Percentiles rank a stretch among this genome's conserved stretches.
These are phyloP conservation scores for Pythium diclinum DNA, from an alignment of 352 stramenopile genomes.

Conservation along the genomic window DNA sequence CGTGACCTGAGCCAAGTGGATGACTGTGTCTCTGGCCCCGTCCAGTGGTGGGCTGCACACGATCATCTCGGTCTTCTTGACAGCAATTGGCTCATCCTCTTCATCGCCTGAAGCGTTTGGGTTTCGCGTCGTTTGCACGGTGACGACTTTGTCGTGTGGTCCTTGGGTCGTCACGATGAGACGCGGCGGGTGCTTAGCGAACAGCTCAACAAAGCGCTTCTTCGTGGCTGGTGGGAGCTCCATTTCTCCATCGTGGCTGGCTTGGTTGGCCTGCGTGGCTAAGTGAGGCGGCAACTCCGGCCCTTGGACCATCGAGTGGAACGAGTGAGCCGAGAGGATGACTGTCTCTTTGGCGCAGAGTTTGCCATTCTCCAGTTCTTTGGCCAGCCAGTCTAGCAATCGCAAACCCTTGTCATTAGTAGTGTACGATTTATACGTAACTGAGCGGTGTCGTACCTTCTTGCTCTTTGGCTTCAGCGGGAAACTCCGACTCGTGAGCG, in stretches of 20 bases:
- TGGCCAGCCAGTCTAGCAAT: constrained; percentile 59
- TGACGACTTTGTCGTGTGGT: constrained; percentile 30
- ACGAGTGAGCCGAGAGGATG: constrained; percentile 39
- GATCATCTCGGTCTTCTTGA: constrained; percentile 63
- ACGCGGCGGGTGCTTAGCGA: constrained; percentile 15
- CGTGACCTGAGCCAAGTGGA: constrained; percentile 47
- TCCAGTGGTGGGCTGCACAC: constrained; percentile 37
- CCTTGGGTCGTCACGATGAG: constrained; percentile 26
- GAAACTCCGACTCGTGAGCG: constrained; percentile 25
- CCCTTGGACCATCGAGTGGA: constrained; percentile 25
- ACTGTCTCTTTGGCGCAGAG: constrained; percentile 66
- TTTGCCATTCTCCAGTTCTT: constrained; percentile 80
- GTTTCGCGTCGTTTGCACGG: constrained; percentile 33
- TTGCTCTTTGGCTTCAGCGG: constrained; percentile 39
- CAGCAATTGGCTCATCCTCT: constrained; percentile 23
- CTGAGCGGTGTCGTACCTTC: constrained; percentile 35
- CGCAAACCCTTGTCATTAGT: not conserved
- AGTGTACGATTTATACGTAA: no score
- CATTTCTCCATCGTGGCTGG: constrained; percentile 28
- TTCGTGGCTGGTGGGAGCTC: not conserved
- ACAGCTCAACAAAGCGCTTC: constrained; percentile 19
- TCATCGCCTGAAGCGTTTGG: constrained; percentile 27
- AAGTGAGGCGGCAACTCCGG: constrained; percentile 27
- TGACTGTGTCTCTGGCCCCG: constrained; percentile 8
- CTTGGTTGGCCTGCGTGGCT: not conserved